Evolutionary conservation across 2,329 filamentous ascomycete genomes (phyloP), one percentile per base, ranked within the genome.

Genomic region (Zymoseptoria pseudotritici): DNA sequence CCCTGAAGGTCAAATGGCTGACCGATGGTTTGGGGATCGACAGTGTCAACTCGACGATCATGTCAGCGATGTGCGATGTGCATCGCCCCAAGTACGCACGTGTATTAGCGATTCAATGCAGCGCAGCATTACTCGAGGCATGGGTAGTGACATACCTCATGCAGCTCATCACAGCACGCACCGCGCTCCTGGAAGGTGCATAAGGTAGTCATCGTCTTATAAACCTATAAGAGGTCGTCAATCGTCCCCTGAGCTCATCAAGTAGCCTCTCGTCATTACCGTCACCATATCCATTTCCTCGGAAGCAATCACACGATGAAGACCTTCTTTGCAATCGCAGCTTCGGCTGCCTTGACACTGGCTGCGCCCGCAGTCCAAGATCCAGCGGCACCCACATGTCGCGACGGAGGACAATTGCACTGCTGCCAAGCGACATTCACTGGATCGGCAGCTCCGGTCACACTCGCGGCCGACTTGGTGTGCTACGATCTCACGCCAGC

Each of bases 401-500:
- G 53, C 24, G 64, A 66, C 42, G 64, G 64, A 24, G 58, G 60
- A 5, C 54, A 63, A 60, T 55, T 66, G 20, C 64, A 66, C 54
- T 66, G 64, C 54, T 66, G 64, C 52, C 56, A 61, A 31, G 57
- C 57, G 22, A 63, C 52, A 8, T 54, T 57, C 36, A 54, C 60
- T 19, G 57, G 57, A 11, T 26, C 52, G 46, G 56, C 60, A 29
- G 53, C 57, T 10, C 58, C 62, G 9, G 56, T 66, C 29, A 58
- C 50, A 5, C 31, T 55, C 3, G 56, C 58, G 0, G 57, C 62
- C 4, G 59, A 66, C 42, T 17, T 66, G 1, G 46, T 56, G 9
- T 66, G 64, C 55, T 66, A 66, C 22, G 62, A 64, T 22, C 46
- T 66, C n/a, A 66, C 64, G 5, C 64, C 64, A 7, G 58, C 62